Percentiles rank a stretch among this genome's conserved stretches.
These are phyloP conservation scores for Podosphaera aphanis DNA, from an alignment of 2,329 filamentous ascomycete genomes.

Conservation along the genomic window DNA sequence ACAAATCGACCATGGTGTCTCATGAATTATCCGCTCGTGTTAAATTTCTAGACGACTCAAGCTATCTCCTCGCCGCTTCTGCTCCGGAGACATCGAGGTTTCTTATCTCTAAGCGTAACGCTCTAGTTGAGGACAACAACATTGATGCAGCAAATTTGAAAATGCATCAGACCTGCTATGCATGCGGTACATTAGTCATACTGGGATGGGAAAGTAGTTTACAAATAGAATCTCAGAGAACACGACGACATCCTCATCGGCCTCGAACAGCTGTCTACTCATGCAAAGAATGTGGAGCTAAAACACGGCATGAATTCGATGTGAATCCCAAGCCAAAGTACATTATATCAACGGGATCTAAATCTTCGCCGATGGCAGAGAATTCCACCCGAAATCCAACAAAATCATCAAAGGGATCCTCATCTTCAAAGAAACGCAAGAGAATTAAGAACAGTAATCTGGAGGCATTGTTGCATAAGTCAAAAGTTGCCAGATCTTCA, in stretches of 20 bases:
- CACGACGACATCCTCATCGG: background rate
- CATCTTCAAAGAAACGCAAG: slow-evolving; percentile 31
- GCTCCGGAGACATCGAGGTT: slow-evolving; percentile 34
- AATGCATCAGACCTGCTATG: slow-evolving; percentile 29
- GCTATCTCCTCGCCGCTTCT: slow-evolving; percentile 28
- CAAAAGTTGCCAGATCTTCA: slow-evolving; percentile 8
- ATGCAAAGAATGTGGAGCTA: slow-evolving; percentile 12
- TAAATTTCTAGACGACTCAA: slow-evolving; percentile 28
- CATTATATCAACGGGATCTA: background rate
- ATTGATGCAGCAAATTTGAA: slow-evolving; percentile 24
- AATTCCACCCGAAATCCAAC: background rate
- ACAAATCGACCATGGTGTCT: slow-evolving; percentile 8
- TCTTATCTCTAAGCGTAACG: slow-evolving; percentile 30
- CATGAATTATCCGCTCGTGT: slow-evolving; percentile 14
- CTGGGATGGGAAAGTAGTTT: slow-evolving; percentile 19
- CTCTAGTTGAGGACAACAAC: slow-evolving; percentile 25
- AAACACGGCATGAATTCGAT: slow-evolving; percentile 6
- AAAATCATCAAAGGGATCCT: background rate
- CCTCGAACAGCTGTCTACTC: slow-evolving; percentile 10
- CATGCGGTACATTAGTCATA: slow-evolving; percentile 37
- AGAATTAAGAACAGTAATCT: slow-evolving; percentile 36
- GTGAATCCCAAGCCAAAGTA: background rate
- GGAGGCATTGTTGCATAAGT: slow-evolving; percentile 31
- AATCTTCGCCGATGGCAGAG: background rate
- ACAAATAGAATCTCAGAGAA: slow-evolving; percentile 1